Evolutionary conservation across 257 asterid genomes (phyloP), one percentile per base, ranked within the genome.

Genomic region (Knoxia roxburghii): DNA sequence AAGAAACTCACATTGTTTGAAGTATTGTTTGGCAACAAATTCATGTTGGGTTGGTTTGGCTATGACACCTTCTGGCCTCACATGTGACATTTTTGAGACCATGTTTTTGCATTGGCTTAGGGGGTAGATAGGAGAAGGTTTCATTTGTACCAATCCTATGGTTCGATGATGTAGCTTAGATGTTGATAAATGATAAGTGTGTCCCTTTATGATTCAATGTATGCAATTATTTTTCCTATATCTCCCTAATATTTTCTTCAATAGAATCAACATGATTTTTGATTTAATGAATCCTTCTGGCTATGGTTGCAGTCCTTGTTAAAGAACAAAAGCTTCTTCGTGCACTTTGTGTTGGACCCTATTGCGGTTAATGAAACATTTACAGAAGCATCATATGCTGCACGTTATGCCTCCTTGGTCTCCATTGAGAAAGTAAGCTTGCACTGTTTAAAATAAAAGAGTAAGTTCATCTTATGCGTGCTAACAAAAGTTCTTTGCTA

Each of bases 291-390:
- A 50, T 64, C 50, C 26, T 26, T 33, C 64, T 11, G 50, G 56
- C 54, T 70, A 21, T 67, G 65, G 27, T n/a, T 75, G 73, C 86
- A 84, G 92, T 84, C 89, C 49, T 75, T 90, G 65, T 80, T 46
- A 58, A 74, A 72, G 79, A 83, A 80, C 87, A 86, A 80, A 58
- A 84, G 67, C 74, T 68, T 80, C 61, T 90, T 88, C 53, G 96
- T 90, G 69, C 97, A 90, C 71, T 81, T 90, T 59, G 92, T 88
- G 75, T 76, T 90, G 67, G 95, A 90, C 77, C 97, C 91, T 68
- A 64, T 83, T 62, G 85, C 81, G 35, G 71, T 84, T 69, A 74
- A 76, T 29, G 84, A 77, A 68, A 77, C 84, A 39, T 81, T 85
- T 29, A 61, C 72, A 52, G 95, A 87, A 81, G 83, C 87, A 74